These are phyloP conservation scores for Barnettozyma sucrosica DNA, from an alignment of 805 yeast species.

Conservation along the genomic window DNA sequence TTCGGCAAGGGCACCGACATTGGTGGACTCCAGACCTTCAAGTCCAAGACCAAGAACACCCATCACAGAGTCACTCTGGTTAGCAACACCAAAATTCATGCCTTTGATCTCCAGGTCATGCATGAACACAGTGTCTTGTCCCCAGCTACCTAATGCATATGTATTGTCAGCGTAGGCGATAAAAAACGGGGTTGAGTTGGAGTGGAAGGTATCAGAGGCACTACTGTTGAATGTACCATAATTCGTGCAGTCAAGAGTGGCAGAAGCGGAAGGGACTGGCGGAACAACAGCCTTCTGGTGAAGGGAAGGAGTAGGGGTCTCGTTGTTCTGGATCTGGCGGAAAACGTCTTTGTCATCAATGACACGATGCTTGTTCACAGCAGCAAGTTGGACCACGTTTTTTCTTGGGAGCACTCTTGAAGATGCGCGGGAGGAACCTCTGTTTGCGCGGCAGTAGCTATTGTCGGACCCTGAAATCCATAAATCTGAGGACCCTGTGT, in stretches of 20 bases:
- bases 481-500: conserved; percentile 32
- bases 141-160: conserved; percentile 31
- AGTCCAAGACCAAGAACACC: conserved; percentile 78
- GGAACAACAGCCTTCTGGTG: not conserved
- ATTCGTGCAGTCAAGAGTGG: conserved; percentile 25
- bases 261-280: conserved; percentile 7
- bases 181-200: conserved; percentile 31
- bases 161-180: conserved; percentile 46
- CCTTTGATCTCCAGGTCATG: conserved; percentile 45
- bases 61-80: conserved; percentile 48
- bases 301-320: not conserved
- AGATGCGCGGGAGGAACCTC: not conserved
- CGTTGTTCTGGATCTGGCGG: not conserved
- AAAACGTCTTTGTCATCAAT: conserved; percentile 5
- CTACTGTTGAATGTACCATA: conserved; percentile 35
- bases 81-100: conserved; percentile 71
- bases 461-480: conserved; percentile 28
- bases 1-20: conserved; percentile 26
- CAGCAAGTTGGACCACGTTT: conserved; percentile 10
- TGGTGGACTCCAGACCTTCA: conserved; percentile 61
- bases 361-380: conserved; percentile 4
- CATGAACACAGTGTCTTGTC: conserved; percentile 49
- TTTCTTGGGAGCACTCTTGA: conserved; percentile 1
- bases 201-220: conserved; percentile 29
- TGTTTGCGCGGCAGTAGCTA: conserved; percentile 21